A percentile compares a stretch with the other conserved stretches of the same genome.
Evolutionary conservation across 192 early-diverging fungal species (phyloP).

Genomic region (Linnemannia schmuckeri): DNA sequence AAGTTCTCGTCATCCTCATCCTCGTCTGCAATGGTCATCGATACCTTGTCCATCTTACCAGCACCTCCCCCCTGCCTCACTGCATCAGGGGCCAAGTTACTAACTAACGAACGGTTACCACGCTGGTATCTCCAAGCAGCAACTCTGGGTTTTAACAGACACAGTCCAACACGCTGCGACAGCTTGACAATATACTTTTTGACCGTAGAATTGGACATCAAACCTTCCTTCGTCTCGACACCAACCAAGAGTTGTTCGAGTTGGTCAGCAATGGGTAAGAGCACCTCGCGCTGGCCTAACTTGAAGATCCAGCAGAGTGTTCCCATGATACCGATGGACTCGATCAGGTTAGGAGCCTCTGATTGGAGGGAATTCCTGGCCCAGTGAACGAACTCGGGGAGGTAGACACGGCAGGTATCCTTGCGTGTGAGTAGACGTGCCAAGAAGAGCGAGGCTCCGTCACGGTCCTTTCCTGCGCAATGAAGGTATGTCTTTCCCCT

Average conservation of each 20-base stretch:
- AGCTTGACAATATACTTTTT: constrained; percentile 89
- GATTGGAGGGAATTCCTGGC: constrained; percentile 51
- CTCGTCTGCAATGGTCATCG: constrained; percentile 50
- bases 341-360: constrained; percentile 21
- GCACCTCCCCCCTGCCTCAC: not conserved
- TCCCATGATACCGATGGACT: constrained; percentile 72
- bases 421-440: constrained; percentile 83
- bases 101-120: constrained; percentile 71
- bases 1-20: constrained; percentile 70
- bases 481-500: constrained; percentile 75
- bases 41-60: constrained; percentile 33
- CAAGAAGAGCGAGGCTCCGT: constrained; percentile 86
- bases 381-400: constrained; percentile 83
- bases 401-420: constrained; percentile 74
- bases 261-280: constrained; percentile 68
- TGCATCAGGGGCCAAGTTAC: constrained; percentile 61
- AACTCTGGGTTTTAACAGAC: constrained; percentile 77
- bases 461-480: constrained; percentile 88
- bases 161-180: constrained; percentile 86
- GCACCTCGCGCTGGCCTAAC: constrained; percentile 71
- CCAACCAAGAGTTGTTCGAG: constrained; percentile 56
- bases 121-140: constrained; percentile 80
- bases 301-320: constrained; percentile 80
- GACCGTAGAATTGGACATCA: constrained; percentile 79
- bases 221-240: constrained; percentile 61